Conservation (phyloP, 2,329 filamentous ascomycete species). For the Colletotrichum salicis region DNA sequence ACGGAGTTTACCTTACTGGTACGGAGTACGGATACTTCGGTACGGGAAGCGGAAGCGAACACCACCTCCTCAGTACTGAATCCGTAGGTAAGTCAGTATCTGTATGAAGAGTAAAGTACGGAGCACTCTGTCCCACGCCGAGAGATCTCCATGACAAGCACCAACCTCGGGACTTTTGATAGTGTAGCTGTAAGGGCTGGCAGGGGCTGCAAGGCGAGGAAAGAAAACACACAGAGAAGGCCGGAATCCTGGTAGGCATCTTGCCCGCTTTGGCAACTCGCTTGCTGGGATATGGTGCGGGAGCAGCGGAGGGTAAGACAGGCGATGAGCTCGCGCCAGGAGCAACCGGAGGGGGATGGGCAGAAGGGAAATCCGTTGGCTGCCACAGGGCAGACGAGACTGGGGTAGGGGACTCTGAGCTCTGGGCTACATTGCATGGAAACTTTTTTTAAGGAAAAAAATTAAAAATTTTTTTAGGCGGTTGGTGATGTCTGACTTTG, state of each 20-base stretch:
- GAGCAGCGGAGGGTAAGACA: not conserved
- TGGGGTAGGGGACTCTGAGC: not conserved
- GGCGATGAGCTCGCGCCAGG: not conserved
- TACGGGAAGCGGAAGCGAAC: not conserved
- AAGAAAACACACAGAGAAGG: not conserved
- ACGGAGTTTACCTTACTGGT: not conserved
- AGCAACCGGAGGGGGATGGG: not conserved
- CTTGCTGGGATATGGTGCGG: not conserved
- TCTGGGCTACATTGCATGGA: slow-evolving; percentile 10
- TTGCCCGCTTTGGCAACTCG: slow-evolving; percentile 4
- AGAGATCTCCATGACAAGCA: not conserved
- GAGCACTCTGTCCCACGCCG: not conserved
- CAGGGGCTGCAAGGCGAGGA: not conserved
- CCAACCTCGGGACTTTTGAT: slow-evolving; percentile 6
- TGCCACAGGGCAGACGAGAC: not conserved
- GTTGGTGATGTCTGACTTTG: slow-evolving; percentile 13
- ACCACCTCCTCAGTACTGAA: not conserved
- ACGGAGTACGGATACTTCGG: slow-evolving; percentile 6
- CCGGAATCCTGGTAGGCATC: not conserved
- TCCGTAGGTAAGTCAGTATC: not conserved
- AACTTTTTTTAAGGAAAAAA: no score
- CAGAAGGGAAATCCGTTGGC: slow-evolving; percentile 9
- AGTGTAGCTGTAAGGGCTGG: not conserved
- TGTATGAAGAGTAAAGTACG: not conserved
- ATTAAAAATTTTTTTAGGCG: not conserved